Base-by-base conservation (phyloP, 2,329 filamentous ascomycete genomes). In the Trichoderma atrobrunneum region DNA sequence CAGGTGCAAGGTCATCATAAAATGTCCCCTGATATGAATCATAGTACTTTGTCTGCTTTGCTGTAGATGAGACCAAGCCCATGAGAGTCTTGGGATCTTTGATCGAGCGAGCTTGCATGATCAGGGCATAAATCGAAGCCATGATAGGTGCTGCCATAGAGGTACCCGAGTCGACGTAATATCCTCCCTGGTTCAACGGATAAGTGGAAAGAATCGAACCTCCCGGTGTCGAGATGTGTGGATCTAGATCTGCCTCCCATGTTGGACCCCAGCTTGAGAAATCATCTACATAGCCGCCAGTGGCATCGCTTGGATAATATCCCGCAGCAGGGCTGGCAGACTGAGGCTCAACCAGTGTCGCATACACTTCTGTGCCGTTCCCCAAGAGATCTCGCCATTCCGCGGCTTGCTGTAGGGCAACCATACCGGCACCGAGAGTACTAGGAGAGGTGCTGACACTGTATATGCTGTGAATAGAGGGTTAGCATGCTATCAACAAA, bases 251-350 rank as follows among this genome's bases (percentile, higher is more conserved):
- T 74, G 88, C 82, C 75, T 91, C 88, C 78, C 84, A 90, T 2
- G 85, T 88, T 2, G 89, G 89, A 12, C 89, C 89, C 89, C 88
- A 91, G 7, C 85, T 86, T 56, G 85, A 88, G 77, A 82, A 89
- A 5, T 78, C 79, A 75, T 85, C 88, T 39, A 86, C 77, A 64
- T 83, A 86, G 7, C 88, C 89, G 1, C 85, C 87, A 0, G 84
- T 85, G 0, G 75, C 61, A 1, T 78, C 79, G 78, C 88, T 88
- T 10, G 36, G n/a, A 34, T 51, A 69, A 36, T 51, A 51, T 12
- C 26, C 39, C 3, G 36, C 66, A 14, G 36, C 12, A 26, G 28
- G 30, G 14, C 11, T 21, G 14, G 66, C 66, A 18, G 26, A 69
- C 28, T 48, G 36, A 26, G 66, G 56, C 18, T 69, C 36, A 61